Percentiles rank a stretch among this genome's conserved stretches.
phyloP scores from a whole-genome alignment of 2,329 filamentous ascomycete species.

The Colletotrichum viniferum region DNA sequence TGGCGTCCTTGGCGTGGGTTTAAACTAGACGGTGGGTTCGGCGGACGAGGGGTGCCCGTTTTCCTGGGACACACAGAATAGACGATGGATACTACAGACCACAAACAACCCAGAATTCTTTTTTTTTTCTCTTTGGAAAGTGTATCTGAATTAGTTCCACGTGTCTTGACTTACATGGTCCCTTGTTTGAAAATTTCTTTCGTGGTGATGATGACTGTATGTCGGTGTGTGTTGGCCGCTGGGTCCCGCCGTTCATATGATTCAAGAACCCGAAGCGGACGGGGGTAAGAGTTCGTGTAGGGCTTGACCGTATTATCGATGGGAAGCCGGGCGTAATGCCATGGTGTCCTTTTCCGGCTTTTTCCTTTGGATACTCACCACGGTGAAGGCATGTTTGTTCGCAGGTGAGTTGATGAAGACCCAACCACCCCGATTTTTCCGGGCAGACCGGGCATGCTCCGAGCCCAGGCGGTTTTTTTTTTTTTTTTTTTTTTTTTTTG shows the following conservation, averaged over 20 bases:
- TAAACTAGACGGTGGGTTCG: neutral
- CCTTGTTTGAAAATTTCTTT: neutral
- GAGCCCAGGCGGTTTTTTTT: neutral
- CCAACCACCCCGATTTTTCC: slow-evolving; percentile 7
- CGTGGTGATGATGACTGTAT: neutral
- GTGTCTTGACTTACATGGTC: neutral
- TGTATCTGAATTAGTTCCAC: neutral
- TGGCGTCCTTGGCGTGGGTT: slow-evolving; percentile 15
- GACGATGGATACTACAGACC: neutral
- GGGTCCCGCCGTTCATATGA: neutral
- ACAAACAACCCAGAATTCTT: neutral
- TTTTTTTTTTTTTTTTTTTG: neutral
- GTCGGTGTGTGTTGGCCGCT: neutral
- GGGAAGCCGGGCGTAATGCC: neutral
- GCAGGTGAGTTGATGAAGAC: neutral
- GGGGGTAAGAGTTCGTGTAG: neutral
- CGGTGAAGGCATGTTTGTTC: neutral
- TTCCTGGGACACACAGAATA: neutral
- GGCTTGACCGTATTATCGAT: neutral
- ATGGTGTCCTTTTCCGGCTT: neutral
- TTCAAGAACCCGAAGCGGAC: neutral
- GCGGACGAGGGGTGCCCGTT: neutral
- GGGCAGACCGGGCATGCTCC: neutral
- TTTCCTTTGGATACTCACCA: neutral
- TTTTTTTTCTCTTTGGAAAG: neutral